Conservation (phyloP, 2,329 filamentous ascomycete genomes). For the Aspergillus ustus region DNA sequence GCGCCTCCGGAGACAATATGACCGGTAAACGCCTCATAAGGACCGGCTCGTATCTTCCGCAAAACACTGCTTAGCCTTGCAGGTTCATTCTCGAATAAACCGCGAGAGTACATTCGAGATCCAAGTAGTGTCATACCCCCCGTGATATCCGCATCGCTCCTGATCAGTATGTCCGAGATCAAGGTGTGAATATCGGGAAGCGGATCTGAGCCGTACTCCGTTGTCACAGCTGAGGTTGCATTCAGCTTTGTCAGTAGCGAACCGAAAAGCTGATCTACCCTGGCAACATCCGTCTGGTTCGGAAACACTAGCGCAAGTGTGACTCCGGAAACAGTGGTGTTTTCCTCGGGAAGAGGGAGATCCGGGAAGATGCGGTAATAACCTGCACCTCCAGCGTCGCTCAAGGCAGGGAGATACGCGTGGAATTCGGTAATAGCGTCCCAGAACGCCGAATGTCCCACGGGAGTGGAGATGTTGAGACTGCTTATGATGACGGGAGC, state of each 20-base stretch:
- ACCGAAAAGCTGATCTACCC: constrained; percentile 24
- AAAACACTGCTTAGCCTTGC: constrained; percentile 44
- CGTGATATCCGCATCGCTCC: constrained; percentile 28
- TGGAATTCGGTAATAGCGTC: constrained; percentile 37
- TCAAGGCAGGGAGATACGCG: constrained; percentile 49
- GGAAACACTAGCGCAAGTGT: constrained; percentile 27
- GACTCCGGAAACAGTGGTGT: constrained; percentile 29
- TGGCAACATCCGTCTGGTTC: constrained; percentile 28
- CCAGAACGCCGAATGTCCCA: constrained; percentile 25
- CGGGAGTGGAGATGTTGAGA: constrained; percentile 27
- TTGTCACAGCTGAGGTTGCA: constrained; percentile 19
- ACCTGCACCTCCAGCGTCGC: constrained; percentile 49
- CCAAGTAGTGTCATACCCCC: constrained; percentile 31
- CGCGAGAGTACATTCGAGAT: constrained; percentile 39
- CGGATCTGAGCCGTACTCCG: constrained; percentile 21
- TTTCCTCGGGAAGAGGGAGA: constrained; percentile 27
- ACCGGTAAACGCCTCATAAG: constrained; percentile 30
- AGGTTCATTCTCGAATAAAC: constrained; percentile 33
- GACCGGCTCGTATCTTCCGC: constrained; percentile 21
- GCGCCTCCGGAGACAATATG: constrained; percentile 42
- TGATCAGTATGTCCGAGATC: constrained; percentile 25
- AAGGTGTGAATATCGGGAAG: constrained; percentile 28
- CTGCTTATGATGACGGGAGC: constrained; percentile 37
- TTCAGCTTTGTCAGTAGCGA: constrained; percentile 26
- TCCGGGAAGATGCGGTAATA: constrained; percentile 46